These are phyloP conservation scores for Penicillium decumbens DNA, from an alignment of 2,329 filamentous ascomycete species.

Conservation along the genomic window DNA sequence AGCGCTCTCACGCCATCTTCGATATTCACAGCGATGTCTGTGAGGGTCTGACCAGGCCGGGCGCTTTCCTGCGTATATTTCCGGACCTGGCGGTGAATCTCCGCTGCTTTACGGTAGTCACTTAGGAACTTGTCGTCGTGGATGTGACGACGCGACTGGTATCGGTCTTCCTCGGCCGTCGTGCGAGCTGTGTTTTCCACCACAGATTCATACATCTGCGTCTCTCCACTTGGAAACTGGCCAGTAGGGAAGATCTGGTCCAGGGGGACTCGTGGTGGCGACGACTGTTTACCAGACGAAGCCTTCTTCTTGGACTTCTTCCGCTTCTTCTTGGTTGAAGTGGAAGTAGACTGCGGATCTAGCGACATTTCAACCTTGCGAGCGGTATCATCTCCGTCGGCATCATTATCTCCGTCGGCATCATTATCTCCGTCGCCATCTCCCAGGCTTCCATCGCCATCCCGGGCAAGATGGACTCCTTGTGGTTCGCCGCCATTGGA, in stretches of 20 bases:
- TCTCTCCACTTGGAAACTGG: slow-evolving; percentile 46
- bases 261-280: slow-evolving; percentile 47
- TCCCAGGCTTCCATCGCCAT: slow-evolving; percentile 44
- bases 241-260: slow-evolving; percentile 44
- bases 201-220: slow-evolving; percentile 39
- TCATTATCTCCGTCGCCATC: slow-evolving; percentile 24
- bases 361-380: slow-evolving; percentile 18
- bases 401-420: slow-evolving; percentile 15
- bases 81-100: slow-evolving; percentile 54
- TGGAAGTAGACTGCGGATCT: slow-evolving; percentile 36
- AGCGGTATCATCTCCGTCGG: slow-evolving; percentile 14
- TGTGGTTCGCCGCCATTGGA: slow-evolving; percentile 41
- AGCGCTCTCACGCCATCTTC: slow-evolving; percentile 53
- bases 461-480: slow-evolving; percentile 40
- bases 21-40: slow-evolving; percentile 50
- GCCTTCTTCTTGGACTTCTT: slow-evolving; percentile 48
- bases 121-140: slow-evolving; percentile 48
- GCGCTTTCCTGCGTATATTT: slow-evolving; percentile 47
- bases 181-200: slow-evolving; percentile 46
- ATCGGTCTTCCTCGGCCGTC: slow-evolving; percentile 46
- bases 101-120: slow-evolving; percentile 55
- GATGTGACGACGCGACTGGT: slow-evolving; percentile 37
- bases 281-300: slow-evolving; percentile 37
- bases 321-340: slow-evolving; percentile 32
- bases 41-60: slow-evolving; percentile 49